phyloP scores from a whole-genome alignment of 768 basidiomycete species.

The Lepiota venenata region DNA sequence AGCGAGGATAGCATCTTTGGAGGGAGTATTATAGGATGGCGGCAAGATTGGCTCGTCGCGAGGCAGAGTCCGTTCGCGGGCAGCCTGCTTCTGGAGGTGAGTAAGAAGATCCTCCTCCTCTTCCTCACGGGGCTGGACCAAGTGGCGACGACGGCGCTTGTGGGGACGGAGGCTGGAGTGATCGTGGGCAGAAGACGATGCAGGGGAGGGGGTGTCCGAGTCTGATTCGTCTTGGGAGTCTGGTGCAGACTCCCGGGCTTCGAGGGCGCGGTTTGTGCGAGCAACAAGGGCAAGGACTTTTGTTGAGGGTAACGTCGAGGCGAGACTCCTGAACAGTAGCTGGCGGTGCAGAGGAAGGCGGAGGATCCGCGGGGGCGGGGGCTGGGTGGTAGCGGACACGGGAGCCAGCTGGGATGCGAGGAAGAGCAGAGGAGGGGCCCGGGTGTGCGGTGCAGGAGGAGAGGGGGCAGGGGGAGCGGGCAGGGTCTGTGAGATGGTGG shows the following conservation, averaged over 20 bases:
- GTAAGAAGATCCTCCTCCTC: constrained; percentile 31
- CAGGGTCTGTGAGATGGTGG: constrained; percentile 35
- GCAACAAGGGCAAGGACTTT: constrained; percentile 45
- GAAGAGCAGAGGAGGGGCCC: constrained; percentile 20
- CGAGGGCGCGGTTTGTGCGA: constrained; percentile 15
- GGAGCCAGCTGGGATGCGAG: constrained; percentile 40
- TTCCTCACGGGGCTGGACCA: constrained; percentile 16
- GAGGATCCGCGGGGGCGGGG: constrained; percentile 19
- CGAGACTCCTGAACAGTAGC: constrained; percentile 17
- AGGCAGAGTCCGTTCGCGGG: constrained; percentile 25
- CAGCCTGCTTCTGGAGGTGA: constrained; percentile 31
- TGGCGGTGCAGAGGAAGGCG: constrained; percentile 6
- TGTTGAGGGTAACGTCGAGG: constrained; percentile 57
- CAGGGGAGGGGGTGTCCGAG: constrained; percentile 17
- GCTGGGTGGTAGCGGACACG: constrained; percentile 31
- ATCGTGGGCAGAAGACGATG: constrained; percentile 8
- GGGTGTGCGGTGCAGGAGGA: constrained; percentile 25
- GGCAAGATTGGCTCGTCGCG: constrained; percentile 28
- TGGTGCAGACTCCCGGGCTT: constrained; percentile 14
- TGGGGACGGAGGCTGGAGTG: constrained; percentile 19
- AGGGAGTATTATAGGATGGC: neutral
- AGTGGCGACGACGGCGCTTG: constrained; percentile 26
- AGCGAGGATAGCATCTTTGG: constrained; percentile 23
- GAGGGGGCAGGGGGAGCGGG: constrained; percentile 24
- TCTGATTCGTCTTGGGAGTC: constrained; percentile 26